Evolutionary conservation across 352 stramenopile genomes (phyloP), one percentile per base, ranked within the genome.

Genomic region (Thalassiosira oceanica): DNA sequence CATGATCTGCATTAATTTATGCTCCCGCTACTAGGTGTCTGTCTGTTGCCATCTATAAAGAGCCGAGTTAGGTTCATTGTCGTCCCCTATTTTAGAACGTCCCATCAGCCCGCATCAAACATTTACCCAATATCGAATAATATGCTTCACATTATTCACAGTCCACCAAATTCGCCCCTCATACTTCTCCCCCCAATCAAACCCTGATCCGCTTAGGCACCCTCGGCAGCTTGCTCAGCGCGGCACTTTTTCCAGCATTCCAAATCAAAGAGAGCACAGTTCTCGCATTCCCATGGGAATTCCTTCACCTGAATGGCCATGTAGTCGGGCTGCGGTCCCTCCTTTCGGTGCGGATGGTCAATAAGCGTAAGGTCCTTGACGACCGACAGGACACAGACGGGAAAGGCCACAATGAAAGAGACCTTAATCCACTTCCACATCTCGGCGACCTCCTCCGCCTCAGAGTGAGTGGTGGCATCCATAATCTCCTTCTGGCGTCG

Each of bases 381-480:
- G 11, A 75, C 7, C 0, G 69, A 79, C 27, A 85, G 54, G 15
- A 88, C 21, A 37, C 69, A 76, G 21, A 89, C 51, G 0, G 83
- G 80, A 27, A 52, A 42, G 10, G 72, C 81, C 3, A 89, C 75
- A 31, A 82, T 51, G 41, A 83, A 69, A 3, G 72, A 86, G 58
- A 91, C 82, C 37, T 89, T 89, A 51, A 89, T 68, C 84, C 84
- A 91, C 29, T 83, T 88, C 63, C 65, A 87, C 52, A 89, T 80
- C 65, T 91, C 84, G 2, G 35, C 52, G 16, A 83, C 48, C 61
- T 90, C 79, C 53, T 87, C 82, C 2, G 54, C 60, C 13, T 78
- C 43, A 8, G 46, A 63, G 46, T 85, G 75, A 18, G 74, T 41
- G 13, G 73, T 68, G 20, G 70, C 67, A 28, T 78, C 61, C 24